Evolutionary conservation across 192 early-diverging fungal species (phyloP).

Genomic region (Umbelopsis ramanniana): DNA sequence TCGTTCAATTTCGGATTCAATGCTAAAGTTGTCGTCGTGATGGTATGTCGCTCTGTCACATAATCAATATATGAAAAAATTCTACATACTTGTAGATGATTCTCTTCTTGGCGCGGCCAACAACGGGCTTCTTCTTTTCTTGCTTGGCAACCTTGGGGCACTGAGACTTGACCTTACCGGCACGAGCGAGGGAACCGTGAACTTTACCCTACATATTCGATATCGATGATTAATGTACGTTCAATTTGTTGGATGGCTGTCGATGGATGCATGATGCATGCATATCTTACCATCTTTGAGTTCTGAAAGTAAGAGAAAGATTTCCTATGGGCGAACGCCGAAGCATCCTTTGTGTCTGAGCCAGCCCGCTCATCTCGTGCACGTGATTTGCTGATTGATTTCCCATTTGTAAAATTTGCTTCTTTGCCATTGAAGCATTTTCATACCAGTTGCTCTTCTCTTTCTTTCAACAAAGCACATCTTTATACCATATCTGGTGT

Average conservation of each 20-base stretch:
- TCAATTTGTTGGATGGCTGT: not conserved
- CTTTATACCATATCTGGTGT: no score
- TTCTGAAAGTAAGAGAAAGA: conserved; percentile 21
- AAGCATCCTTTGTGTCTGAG: no score
- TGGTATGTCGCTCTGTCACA: not conserved
- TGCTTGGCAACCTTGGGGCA: conserved; percentile 98
- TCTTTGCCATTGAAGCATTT: no score
- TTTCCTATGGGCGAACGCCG: not conserved
- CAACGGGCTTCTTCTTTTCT: conserved; percentile 94
- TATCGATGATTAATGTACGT: not conserved
- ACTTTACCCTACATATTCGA: conserved; percentile 89
- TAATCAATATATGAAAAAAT: not conserved
- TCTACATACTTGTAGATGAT: conserved; percentile 71
- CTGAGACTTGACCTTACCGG: conserved; percentile 99
- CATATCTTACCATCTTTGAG: conserved; percentile 19
- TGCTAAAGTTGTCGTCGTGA: not conserved
- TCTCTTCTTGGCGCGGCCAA: conserved; percentile 96
- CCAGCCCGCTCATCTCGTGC: not conserved
- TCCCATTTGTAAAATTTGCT: no score
- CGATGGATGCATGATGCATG: conserved; percentile 22
- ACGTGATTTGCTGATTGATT: not conserved
- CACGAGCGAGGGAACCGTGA: conserved; percentile 99
- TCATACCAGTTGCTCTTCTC: no score
- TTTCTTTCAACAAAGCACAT: no score
- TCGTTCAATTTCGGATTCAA: not conserved